A percentile compares a stretch with the other conserved stretches of the same genome.
phyloP scores from a whole-genome alignment of 2,329 filamentous ascomycete species.

The Cordyceps pruinosa region DNA sequence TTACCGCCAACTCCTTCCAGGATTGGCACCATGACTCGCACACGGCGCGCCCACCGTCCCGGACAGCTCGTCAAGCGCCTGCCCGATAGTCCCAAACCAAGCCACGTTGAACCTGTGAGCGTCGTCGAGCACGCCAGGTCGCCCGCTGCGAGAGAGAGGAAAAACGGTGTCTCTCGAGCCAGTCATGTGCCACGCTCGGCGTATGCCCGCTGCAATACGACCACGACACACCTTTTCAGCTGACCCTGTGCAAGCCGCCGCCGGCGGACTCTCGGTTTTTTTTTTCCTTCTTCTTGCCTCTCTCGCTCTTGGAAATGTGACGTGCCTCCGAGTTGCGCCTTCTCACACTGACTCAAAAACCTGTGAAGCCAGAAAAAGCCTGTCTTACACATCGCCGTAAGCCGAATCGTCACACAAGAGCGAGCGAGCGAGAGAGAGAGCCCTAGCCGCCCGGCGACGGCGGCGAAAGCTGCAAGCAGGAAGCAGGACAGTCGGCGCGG shows the following conservation, averaged over 20 bases:
- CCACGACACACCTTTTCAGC: slow-evolving; percentile 1
- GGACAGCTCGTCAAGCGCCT: neutral
- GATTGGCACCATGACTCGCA: neutral
- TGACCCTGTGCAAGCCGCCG: neutral
- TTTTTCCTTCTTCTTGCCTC: neutral
- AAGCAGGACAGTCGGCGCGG: neutral
- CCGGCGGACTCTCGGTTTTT: neutral
- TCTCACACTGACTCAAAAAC: neutral
- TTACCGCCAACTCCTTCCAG: too few relatives aligned
- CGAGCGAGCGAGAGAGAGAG: too few relatives aligned
- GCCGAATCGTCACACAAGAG: neutral
- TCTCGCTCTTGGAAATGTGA: neutral
- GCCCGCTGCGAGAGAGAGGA: neutral
- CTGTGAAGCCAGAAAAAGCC: too few relatives aligned
- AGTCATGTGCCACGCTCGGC: slow-evolving; percentile 1
- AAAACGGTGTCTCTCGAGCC: neutral
- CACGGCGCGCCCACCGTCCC: neutral
- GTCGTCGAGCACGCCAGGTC: neutral
- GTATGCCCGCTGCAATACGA: neutral
- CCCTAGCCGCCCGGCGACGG: slow-evolving; percentile 2
- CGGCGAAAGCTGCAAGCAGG: too few relatives aligned
- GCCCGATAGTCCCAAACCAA: too few relatives aligned
- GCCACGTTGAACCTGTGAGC: too few relatives aligned
- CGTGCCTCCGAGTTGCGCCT: neutral
- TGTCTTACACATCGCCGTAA: neutral